Percentiles rank a stretch among this genome's conserved stretches.
Conservation (phyloP, 2,329 filamentous ascomycete genomes). For the Penicillium sp. region DNA sequence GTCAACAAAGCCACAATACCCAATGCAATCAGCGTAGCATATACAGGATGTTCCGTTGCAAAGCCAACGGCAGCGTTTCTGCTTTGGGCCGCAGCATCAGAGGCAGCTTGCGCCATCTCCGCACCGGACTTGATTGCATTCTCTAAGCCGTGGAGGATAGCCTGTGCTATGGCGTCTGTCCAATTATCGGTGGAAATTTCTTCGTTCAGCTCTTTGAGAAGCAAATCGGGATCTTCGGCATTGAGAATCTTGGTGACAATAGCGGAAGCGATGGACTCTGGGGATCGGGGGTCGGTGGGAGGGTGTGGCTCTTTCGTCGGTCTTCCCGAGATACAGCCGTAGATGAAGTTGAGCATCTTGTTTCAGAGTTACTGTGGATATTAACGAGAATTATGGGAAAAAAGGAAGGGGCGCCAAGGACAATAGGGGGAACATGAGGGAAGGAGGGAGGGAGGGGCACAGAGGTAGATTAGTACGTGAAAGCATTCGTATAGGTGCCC, state of each 20-base stretch:
- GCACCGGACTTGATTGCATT: neutral
- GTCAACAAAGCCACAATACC: slow-evolving; percentile 24
- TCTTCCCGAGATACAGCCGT: neutral
- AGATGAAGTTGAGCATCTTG: neutral
- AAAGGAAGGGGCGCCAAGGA: neutral
- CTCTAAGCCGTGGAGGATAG: neutral
- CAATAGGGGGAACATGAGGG: neutral
- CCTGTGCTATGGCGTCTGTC: neutral
- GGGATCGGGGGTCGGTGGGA: neutral
- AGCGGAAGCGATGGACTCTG: neutral
- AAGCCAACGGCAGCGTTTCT: neutral
- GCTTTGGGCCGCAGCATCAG: neutral
- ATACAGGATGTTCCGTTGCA: neutral
- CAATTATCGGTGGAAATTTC: slow-evolving; percentile 4
- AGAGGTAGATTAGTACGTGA: neutral
- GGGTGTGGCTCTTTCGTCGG: neutral
- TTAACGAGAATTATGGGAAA: no score
- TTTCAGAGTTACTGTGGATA: neutral
- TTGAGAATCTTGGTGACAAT: neutral
- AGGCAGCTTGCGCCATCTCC: neutral
- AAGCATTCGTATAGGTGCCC: no score
- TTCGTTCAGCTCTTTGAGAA: neutral
- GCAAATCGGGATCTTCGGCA: neutral
- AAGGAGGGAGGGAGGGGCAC: neutral
- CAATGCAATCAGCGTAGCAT: neutral